A percentile compares a stretch with the other conserved stretches of the same genome.
Conservation (phyloP, 148 eudicot genomes). For the Silene uniflora region DNA sequence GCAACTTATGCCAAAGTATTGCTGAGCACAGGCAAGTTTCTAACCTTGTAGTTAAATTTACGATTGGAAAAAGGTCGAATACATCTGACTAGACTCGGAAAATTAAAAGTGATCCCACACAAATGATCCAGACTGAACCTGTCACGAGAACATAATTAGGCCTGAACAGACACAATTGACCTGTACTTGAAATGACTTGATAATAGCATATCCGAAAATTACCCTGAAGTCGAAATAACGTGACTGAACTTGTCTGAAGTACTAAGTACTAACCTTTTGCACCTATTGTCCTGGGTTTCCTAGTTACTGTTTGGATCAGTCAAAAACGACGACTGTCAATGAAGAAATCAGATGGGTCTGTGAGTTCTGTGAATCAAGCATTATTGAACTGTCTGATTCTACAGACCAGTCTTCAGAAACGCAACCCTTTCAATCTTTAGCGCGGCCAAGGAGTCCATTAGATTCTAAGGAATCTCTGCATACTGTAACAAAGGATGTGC, state of each 20-base stretch:
- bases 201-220: too few species aligned
- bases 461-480: constrained; percentile 2
- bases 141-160: too few species aligned
- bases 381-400: constrained; percentile 18
- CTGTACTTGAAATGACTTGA: too few species aligned
- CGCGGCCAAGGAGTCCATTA: neutral
- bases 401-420: constrained; percentile 10
- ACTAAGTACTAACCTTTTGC: constrained; percentile 17
- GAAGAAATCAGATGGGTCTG: constrained; percentile 20
- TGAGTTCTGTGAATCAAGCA: constrained; percentile 26
- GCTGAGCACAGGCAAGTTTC: constrained; percentile 17
- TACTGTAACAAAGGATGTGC: neutral
- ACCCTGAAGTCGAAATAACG: too few species aligned
- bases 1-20: constrained; percentile 7
- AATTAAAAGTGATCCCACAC: too few species aligned
- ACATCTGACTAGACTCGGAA: too few species aligned
- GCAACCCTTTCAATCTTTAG: neutral
- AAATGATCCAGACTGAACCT: too few species aligned
- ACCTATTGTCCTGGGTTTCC: neutral
- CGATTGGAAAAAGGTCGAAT: too few species aligned
- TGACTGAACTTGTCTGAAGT: too few species aligned
- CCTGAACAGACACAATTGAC: too few species aligned
- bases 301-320: constrained; percentile 24
- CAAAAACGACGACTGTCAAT: constrained; percentile 5
- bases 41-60: neutral